Evolutionary conservation across 2,329 filamentous ascomycete species (phyloP), one percentile per base, ranked within the genome.

Genomic region (Pseudocercospora fijiensis): DNA sequence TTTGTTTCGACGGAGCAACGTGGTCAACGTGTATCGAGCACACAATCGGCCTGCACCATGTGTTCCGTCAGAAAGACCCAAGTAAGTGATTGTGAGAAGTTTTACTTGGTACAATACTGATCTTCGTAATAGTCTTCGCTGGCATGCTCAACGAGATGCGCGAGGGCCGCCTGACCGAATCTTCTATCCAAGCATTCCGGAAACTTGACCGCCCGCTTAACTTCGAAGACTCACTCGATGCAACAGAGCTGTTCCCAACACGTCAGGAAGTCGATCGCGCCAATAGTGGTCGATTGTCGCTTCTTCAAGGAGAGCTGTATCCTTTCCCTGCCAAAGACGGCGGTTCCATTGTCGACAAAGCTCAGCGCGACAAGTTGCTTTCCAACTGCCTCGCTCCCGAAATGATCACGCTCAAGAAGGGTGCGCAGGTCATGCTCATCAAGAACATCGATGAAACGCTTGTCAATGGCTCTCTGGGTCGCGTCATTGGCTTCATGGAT

Each of bases 361-460:
- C 81, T 0, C 77, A 89, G 41, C 88, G 91, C 30, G 92, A 96
- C 52, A 93, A 88, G 73, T 78, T 98, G 0, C 81, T 99, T 5
- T 78, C 85, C 5, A 96, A 94, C 73, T 96, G 96, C 86, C 97
- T 99, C 90, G 93, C 95, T 0, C 93, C 95, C 0, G 89, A 89
- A 70, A 74, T 78, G 0, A 85, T 99, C 20, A 86, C 90, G 33
- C 79, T 99, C 28, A 98, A 97, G 77, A 89, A 95, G 67, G 91
- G 92, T 9, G 91, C 95, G 0, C 96, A 99, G 75, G 96, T 99
- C 51, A 99, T 99, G 95, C 82, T 99, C n/a, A 97, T 99, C 82
- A 99, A 99, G 78, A 99, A 99, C 72, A 89, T 98, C 79, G 95
- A 99, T 73, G 92, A 96, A 43, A 88, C 86, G 0, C 84, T 99